Percentiles rank a stretch among this genome's conserved stretches.
These are phyloP conservation scores for Ramularia endophylla DNA, from an alignment of 2,329 filamentous ascomycete species.

Conservation along the genomic window DNA sequence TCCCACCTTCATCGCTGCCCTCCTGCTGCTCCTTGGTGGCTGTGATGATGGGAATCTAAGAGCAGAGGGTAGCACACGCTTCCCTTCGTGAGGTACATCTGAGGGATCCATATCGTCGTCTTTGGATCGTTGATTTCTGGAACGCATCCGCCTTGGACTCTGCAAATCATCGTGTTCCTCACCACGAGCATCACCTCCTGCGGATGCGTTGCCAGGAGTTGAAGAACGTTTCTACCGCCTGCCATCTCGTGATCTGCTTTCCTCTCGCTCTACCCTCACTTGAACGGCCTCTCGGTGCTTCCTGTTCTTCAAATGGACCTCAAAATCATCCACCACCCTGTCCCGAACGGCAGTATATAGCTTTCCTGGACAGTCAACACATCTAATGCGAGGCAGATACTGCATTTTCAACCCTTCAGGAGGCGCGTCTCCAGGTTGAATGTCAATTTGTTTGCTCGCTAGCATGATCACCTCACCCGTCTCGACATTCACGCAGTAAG, in stretches of 20 bases:
- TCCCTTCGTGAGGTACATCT: too few relatives aligned
- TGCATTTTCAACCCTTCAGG: conserved; percentile 66
- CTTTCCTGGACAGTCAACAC: conserved; percentile 88
- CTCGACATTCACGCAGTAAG: conserved; percentile 66
- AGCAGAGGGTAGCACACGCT: too few relatives aligned
- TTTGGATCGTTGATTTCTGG: too few relatives aligned
- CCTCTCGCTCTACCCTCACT: not conserved
- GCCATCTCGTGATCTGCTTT: not conserved
- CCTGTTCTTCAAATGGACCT: conserved; percentile 83
- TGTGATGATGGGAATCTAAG: too few relatives aligned
- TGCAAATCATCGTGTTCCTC: too few relatives aligned
- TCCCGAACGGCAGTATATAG: conserved; percentile 87
- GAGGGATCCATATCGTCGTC: too few relatives aligned
- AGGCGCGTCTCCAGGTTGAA: conserved; percentile 42
- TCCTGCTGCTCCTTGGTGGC: too few relatives aligned
- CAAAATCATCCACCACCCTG: conserved; percentile 81
- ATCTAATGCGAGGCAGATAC: conserved; percentile 84
- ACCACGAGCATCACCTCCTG: too few relatives aligned
- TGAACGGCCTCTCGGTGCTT: conserved; percentile 49
- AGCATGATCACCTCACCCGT: conserved; percentile 61
- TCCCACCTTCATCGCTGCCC: too few relatives aligned
- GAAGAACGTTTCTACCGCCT: conserved; percentile 1
- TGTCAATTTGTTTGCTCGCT: conserved; percentile 39
- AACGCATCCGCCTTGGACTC: too few relatives aligned
- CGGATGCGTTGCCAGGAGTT: too few relatives aligned